Base-by-base conservation (phyloP, 371 early-diverging fungal genomes). In the Dipsacomyces acuminosporus region DNA sequence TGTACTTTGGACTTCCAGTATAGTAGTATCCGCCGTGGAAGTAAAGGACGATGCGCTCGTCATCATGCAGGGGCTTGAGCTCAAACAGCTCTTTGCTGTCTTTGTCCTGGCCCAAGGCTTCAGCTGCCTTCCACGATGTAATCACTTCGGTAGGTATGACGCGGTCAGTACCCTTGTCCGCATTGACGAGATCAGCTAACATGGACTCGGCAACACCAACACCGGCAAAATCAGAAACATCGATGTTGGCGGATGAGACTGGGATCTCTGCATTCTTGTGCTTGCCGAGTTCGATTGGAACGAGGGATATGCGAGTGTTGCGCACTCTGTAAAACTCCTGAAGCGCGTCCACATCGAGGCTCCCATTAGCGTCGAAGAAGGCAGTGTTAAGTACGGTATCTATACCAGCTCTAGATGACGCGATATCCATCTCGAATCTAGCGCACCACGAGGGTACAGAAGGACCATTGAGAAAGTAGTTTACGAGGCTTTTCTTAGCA, bases 1-100 rank as follows among this genome's bases (percentile, higher is more conserved):
- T 59, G 17, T 59, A 51, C 1, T 30, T 33, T 0, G 73, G 70
- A 8, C 40, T 36, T 9, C 66, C 74, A 33, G 41, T 20, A 6
- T 44, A 23, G 34, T 73, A 73, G 11, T 54, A 46, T 2, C 73
- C 73, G 23, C 73, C 73, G 23, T 73, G 73, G 8, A 72, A 23
- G n/a, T 47, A 59, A 4, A 73, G 30, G 0, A 62, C 20, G 2
- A 73, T 46, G 7, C 38, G 36, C 23, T 73, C 73, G 14, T 41
- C 11, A 1, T 19, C 18, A 0, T 13, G 18, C 9, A 69, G 20
- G 9, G 67, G 73, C 13, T 41, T 7, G 7, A 49, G 54, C 3
- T 51, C 18, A 4, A 38, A 15, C 0, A 30, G 11, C 5, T 5
- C 30, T 7, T 5, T 11, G 30, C 30, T 30, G 30, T 30, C 30